phyloP scores from a whole-genome alignment of 768 basidiomycete genomes.

The Roridomyces roridus region DNA sequence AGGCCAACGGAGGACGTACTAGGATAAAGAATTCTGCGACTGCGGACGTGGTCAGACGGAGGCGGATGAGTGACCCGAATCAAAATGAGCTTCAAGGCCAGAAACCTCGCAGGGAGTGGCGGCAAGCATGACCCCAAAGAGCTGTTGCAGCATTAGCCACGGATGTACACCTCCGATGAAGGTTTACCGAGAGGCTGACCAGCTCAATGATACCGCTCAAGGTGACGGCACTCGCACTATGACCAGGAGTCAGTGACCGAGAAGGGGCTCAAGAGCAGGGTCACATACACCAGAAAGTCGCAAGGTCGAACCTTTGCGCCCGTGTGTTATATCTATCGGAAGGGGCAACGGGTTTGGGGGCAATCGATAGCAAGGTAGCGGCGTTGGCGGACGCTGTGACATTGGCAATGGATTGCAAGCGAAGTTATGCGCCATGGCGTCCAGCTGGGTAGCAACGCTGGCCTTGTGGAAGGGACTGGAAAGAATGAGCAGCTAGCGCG shows the following conservation, averaged over 20 bases:
- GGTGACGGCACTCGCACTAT: constrained; percentile 57
- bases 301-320: constrained; percentile 61
- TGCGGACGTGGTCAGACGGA: too few species aligned
- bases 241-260: background rate
- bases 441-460: constrained; percentile 40
- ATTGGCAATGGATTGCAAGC: constrained; percentile 34
- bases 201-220: constrained; percentile 63
- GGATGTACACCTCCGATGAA: too few species aligned
- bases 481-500: background rate
- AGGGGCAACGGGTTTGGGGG: constrained; percentile 57
- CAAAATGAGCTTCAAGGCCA: constrained; percentile 41
- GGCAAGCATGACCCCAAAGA: constrained; percentile 46
- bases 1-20: constrained; percentile 13
- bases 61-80: constrained; percentile 35
- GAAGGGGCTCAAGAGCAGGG: background rate
- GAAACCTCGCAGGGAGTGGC: constrained; percentile 40
- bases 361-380: constrained; percentile 43
- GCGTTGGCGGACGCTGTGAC: constrained; percentile 36
- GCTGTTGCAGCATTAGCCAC: too few species aligned
- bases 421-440: constrained; percentile 40
- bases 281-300: constrained; percentile 59
- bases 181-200: constrained; percentile 42
- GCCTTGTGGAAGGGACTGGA: background rate
- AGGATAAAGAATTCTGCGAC: too few species aligned
- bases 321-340: constrained; percentile 54